Percentiles rank a stretch among this genome's conserved stretches.
Evolutionary conservation across 2,329 filamentous ascomycete species (phyloP).

Genomic region (Metarhizium sp.): DNA sequence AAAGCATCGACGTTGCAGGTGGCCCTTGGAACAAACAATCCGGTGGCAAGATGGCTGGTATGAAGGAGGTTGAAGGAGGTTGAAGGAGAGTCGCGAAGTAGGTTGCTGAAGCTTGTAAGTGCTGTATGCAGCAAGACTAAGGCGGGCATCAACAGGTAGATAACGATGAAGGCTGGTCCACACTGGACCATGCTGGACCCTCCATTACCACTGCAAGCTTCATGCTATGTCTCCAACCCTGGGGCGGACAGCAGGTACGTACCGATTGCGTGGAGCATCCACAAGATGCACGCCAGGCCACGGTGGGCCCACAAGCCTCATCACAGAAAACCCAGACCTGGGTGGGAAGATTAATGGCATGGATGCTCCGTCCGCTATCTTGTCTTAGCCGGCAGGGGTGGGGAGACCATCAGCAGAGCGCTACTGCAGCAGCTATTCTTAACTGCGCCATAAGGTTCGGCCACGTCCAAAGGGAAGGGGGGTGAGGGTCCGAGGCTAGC

Average conservation of each 20-base stretch:
- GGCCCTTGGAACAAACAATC: neutral
- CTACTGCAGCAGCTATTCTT: conserved; percentile 37
- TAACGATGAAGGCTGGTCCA: conserved; percentile 10
- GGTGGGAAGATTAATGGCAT: conserved; percentile 24
- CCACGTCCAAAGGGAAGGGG: conserved; percentile 10
- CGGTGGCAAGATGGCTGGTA: neutral
- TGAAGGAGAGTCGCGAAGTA: conserved; percentile 30
- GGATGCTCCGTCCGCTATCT: conserved; percentile 12
- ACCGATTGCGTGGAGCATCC: conserved; percentile 28
- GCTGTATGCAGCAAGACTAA: conserved; percentile 5
- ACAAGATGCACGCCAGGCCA: conserved; percentile 12
- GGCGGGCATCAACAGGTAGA: conserved; percentile 18
- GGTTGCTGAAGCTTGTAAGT: conserved; percentile 15
- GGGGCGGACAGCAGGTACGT: conserved; percentile 6
- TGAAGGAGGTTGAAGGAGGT: conserved; percentile 9
- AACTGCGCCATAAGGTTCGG: conserved; percentile 26
- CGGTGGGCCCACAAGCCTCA: conserved; percentile 18
- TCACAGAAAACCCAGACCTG: conserved; percentile 14
- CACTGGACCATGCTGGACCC: neutral
- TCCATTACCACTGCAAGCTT: neutral
- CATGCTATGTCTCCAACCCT: neutral
- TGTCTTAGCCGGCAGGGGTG: conserved; percentile 22
- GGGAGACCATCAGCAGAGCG: conserved; percentile 3
- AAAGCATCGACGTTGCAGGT: conserved; percentile 6
- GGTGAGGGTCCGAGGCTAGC: conserved; percentile 10